These are phyloP conservation scores for Neonectria sp. DNA, from an alignment of 2,329 filamentous ascomycete species.

Conservation along the genomic window DNA sequence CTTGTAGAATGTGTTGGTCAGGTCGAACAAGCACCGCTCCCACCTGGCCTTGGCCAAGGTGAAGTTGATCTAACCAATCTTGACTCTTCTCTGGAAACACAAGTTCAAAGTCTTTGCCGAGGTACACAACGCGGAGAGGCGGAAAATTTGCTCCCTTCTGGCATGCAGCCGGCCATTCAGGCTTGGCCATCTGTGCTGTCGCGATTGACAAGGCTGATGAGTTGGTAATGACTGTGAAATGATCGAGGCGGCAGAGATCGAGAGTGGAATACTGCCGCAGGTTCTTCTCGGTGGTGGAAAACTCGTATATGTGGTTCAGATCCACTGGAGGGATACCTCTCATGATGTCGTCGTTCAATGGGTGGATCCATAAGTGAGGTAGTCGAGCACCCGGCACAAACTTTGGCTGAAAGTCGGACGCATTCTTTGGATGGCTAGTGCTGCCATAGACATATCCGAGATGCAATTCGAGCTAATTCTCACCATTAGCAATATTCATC, in stretches of 20 bases:
- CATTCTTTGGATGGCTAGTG: not conserved
- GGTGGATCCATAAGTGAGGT: not conserved
- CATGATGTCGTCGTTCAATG: not conserved
- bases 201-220: not conserved
- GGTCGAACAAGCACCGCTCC: not conserved
- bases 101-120: not conserved
- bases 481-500: not conserved
- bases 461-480: not conserved
- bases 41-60: not conserved
- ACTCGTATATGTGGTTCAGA: conserved; percentile 1
- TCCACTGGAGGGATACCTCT: not conserved
- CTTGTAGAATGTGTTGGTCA: not conserved
- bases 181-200: not conserved
- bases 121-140: not conserved
- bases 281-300: not conserved
- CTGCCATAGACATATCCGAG: not conserved
- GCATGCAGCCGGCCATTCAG: not conserved
- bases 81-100: not conserved
- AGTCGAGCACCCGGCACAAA: not conserved
- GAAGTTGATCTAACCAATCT: not conserved
- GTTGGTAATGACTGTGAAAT: not conserved
- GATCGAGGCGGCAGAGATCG: not conserved
- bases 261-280: not conserved
- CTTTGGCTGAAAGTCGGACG: conserved; percentile 1
- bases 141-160: not conserved